Evolutionary conservation across 495 filamentous ascomycete species (phyloP).

Genomic region (Penicillium verhagenii): DNA sequence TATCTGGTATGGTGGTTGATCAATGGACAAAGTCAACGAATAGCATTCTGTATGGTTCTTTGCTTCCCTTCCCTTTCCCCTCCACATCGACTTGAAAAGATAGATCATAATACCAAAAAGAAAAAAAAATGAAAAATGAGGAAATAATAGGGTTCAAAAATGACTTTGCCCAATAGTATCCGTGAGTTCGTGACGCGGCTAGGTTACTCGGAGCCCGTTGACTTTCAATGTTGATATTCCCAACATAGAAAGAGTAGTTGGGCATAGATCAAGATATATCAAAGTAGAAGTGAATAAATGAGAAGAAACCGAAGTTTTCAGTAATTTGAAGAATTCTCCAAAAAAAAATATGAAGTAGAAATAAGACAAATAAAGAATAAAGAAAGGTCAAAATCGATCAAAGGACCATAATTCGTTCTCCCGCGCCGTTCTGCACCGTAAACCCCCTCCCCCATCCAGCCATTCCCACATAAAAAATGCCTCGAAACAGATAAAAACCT

Average conservation of each 20-base stretch:
- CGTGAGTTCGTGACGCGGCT: too few species aligned
- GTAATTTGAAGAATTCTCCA: too few species aligned
- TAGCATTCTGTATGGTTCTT: slow-evolving; percentile 22
- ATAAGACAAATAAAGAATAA: slow-evolving; percentile 10
- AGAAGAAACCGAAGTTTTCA: slow-evolving; percentile 13
- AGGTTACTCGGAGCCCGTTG: not conserved
- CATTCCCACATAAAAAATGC: not conserved
- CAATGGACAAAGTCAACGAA: not conserved
- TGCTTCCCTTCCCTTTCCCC: too few species aligned
- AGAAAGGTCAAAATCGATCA: slow-evolving; percentile 12
- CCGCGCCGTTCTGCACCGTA: slow-evolving; percentile 28
- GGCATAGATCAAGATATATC: too few species aligned
- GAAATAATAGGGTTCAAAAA: not conserved
- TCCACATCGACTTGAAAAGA: not conserved
- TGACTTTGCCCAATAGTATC: too few species aligned
- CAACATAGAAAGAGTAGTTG: too few species aligned
- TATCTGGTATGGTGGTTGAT: too few species aligned
- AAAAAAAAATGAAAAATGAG: not conserved
- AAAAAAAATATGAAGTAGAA: slow-evolving; percentile 1
- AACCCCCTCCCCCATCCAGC: slow-evolving; percentile 18
- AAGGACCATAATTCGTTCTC: slow-evolving; percentile 13
- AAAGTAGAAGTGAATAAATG: too few species aligned
- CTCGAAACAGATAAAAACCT: not conserved
- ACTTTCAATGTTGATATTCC: not conserved
- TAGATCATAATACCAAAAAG: slow-evolving; percentile 5